phyloP scores from a whole-genome alignment of 2,329 filamentous ascomycete genomes.

The Chlorencoelia australis region DNA sequence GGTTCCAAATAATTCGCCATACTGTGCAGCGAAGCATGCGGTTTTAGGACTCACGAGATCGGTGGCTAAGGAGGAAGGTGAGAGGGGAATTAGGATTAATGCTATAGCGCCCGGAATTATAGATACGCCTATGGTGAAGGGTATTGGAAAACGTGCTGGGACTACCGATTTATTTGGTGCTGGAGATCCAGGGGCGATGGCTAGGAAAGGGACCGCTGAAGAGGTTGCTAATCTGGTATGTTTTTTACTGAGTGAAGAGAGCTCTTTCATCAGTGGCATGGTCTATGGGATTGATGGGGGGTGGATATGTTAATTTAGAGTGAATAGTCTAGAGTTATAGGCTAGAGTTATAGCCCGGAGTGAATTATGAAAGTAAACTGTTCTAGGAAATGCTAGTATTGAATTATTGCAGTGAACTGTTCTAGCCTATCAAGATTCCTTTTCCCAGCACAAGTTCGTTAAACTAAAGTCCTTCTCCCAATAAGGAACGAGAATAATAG shows the following conservation, averaged over 20 bases:
- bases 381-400: no score
- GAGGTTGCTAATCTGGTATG: slow-evolving; percentile 34
- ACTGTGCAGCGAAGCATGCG: slow-evolving; percentile 31
- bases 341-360: no score
- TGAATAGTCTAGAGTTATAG: no score
- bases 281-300: slow-evolving; percentile 24
- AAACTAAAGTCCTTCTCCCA: no score
- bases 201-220: slow-evolving; percentile 36
- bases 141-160: slow-evolving; percentile 19
- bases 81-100: slow-evolving; percentile 31
- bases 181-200: slow-evolving; percentile 30
- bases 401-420: no score
- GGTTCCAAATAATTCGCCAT: no score
- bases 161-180: slow-evolving; percentile 13
- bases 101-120: slow-evolving; percentile 32
- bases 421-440: no score
- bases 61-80: slow-evolving; percentile 16
- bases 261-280: slow-evolving; percentile 21
- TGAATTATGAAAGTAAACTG: no score
- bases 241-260: slow-evolving; percentile 34
- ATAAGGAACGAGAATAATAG: no score
- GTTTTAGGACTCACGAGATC: slow-evolving; percentile 31
- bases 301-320: slow-evolving; percentile 15
- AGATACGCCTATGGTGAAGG: slow-evolving; percentile 39
- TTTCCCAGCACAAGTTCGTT: no score